These are phyloP conservation scores for Synchytrium microbalum DNA, from an alignment of 371 early-diverging fungal species.

Conservation along the genomic window DNA sequence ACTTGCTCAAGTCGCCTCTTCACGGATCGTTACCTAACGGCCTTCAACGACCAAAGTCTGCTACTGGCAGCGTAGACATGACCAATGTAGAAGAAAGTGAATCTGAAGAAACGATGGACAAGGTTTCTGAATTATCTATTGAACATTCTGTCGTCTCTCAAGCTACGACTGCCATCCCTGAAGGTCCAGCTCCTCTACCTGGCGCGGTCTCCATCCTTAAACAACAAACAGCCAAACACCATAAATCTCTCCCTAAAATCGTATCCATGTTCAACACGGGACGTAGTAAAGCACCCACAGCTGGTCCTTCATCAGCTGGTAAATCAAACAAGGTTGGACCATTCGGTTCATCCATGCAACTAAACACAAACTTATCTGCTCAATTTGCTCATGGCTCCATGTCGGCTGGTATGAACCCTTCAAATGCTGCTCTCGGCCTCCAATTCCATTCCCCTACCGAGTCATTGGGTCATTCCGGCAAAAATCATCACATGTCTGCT, in stretches of 20 bases:
- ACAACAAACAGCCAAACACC: slow-evolving; percentile 11
- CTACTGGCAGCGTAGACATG: neutral
- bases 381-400: slow-evolving; percentile 7
- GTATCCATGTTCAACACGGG: slow-evolving; percentile 16
- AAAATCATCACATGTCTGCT: slow-evolving; percentile 12
- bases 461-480: neutral
- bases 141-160: slow-evolving; percentile 5
- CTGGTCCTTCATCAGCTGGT: neutral
- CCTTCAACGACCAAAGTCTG: too few relatives aligned
- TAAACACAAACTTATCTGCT: slow-evolving; percentile 9
- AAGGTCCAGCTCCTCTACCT: too few relatives aligned
- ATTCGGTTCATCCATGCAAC: neutral
- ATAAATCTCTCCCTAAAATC: slow-evolving; percentile 25
- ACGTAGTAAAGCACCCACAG: slow-evolving; percentile 11
- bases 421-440: neutral
- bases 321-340: slow-evolving; percentile 2
- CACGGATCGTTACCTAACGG: too few relatives aligned
- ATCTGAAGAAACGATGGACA: slow-evolving; percentile 11
- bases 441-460: neutral
- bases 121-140: slow-evolving; percentile 14
- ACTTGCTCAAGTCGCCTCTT: too few relatives aligned
- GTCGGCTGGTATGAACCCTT: neutral
- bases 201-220: neutral
- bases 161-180: neutral
- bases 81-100: neutral